A percentile compares a stretch with the other conserved stretches of the same genome.
These are phyloP conservation scores for Xylariales sp. DNA, from an alignment of 2,329 filamentous ascomycete genomes.

Conservation along the genomic window DNA sequence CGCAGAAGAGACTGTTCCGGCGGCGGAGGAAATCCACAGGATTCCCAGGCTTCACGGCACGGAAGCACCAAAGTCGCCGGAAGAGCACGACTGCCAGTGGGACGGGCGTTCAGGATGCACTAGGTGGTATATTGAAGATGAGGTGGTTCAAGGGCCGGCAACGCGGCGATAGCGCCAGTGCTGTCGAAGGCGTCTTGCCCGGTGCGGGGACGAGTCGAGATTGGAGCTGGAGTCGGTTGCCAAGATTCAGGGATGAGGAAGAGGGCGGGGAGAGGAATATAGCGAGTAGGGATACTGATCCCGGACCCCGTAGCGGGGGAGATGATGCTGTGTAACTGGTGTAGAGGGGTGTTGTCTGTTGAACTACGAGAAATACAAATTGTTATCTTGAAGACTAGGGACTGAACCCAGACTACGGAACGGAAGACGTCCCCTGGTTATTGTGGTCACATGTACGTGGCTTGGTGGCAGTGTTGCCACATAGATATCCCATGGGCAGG, in stretches of 20 bases:
- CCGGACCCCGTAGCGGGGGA: background rate
- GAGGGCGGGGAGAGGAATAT: background rate
- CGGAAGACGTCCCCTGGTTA: too few relatives aligned
- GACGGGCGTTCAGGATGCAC: slow-evolving; percentile 40
- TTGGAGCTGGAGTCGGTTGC: slow-evolving; percentile 6
- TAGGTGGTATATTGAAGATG: slow-evolving; percentile 49
- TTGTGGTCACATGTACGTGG: too few relatives aligned
- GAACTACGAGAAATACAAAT: too few relatives aligned
- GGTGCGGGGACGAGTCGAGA: background rate
- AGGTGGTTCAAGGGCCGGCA: slow-evolving; percentile 44
- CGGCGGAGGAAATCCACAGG: slow-evolving; percentile 55
- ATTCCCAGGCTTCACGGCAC: slow-evolving; percentile 56
- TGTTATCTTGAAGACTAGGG: too few relatives aligned
- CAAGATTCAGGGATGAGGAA: slow-evolving; percentile 6
- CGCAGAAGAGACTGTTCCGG: slow-evolving; percentile 29
- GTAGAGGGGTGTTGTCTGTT: too few relatives aligned
- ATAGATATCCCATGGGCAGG: too few relatives aligned
- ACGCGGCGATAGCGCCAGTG: slow-evolving; percentile 15
- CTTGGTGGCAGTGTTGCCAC: too few relatives aligned
- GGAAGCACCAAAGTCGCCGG: slow-evolving; percentile 32
- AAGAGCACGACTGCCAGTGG: slow-evolving; percentile 28
- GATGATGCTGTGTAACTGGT: background rate
- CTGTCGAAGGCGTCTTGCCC: slow-evolving; percentile 4
- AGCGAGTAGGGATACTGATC: background rate
- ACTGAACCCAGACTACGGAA: too few relatives aligned